phyloP scores from a whole-genome alignment of 1,284 basidiomycete species.

The Fomes fomentarius region DNA sequence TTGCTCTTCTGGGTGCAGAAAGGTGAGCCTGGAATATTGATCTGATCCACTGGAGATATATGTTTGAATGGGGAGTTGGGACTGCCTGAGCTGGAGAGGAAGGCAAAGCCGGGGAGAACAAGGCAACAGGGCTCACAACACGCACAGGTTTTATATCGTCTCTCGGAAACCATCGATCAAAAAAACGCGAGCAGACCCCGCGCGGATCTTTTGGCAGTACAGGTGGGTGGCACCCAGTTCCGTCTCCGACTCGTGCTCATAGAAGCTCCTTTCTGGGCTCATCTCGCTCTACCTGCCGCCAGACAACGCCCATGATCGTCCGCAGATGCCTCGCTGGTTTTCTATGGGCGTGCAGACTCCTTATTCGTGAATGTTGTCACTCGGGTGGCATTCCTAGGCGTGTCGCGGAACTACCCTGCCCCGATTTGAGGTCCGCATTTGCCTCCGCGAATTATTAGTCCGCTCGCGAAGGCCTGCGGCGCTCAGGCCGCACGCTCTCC shows the following conservation, averaged over 20 bases:
- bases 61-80: too few species aligned
- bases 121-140: neutral
- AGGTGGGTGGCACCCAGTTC: slow-evolving; percentile 4
- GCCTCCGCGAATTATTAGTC: slow-evolving; percentile 17
- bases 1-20: too few species aligned
- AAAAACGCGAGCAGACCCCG: neutral
- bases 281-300: neutral
- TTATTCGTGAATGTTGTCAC: too few species aligned
- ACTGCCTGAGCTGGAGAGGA: neutral
- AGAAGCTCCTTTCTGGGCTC: neutral
- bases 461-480: slow-evolving; percentile 1
- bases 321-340: neutral
- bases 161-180: slow-evolving; percentile 14
- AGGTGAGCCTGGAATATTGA: too few species aligned
- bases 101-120: neutral
- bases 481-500: neutral
- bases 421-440: slow-evolving; percentile 22
- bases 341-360: too few species aligned
- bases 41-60: too few species aligned
- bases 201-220: slow-evolving; percentile 9
- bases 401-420: neutral
- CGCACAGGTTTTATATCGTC: slow-evolving; percentile 1
- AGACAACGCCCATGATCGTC: neutral
- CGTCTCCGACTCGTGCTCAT: slow-evolving; percentile 15
- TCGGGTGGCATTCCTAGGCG: neutral